Conservation (phyloP, 768 basidiomycete species). For the Russula abietina region DNA sequence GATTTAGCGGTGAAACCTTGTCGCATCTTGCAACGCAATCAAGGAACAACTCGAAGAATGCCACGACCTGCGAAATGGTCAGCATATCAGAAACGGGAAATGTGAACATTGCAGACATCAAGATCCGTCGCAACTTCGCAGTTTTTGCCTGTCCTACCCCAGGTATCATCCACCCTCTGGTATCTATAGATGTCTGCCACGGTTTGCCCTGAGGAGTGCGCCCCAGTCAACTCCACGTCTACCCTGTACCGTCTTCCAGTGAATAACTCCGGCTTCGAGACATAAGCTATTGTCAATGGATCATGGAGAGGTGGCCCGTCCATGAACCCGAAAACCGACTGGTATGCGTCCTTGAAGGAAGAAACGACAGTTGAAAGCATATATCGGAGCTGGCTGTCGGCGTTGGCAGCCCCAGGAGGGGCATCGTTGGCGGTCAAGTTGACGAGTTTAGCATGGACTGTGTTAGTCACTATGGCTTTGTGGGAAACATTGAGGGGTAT, state of each 20-base stretch:
- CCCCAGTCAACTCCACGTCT: slow-evolving; percentile 71
- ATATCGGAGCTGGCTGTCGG: slow-evolving; percentile 49
- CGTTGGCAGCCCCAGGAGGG: slow-evolving; percentile 26
- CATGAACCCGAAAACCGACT: slow-evolving; percentile 71
- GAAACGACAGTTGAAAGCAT: slow-evolving; percentile 68
- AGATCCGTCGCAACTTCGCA: slow-evolving; percentile 63
- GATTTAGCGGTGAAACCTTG: slow-evolving; percentile 52
- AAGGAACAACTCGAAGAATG: slow-evolving; percentile 62
- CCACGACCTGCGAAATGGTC: slow-evolving; percentile 41
- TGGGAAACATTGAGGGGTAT: slow-evolving; percentile 88
- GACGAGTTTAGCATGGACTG: slow-evolving; percentile 50
- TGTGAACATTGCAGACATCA: slow-evolving; percentile 45
- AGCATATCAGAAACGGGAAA: neutral
- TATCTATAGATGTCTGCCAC: slow-evolving; percentile 75
- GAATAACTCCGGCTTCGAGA: slow-evolving; percentile 66
- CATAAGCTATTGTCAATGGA: slow-evolving; percentile 72
- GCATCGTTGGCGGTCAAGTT: slow-evolving; percentile 26
- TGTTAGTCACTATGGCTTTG: slow-evolving; percentile 64
- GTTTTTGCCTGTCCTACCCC: slow-evolving; percentile 72
- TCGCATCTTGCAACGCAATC: slow-evolving; percentile 57
- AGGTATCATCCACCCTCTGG: slow-evolving; percentile 50
- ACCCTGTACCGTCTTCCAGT: slow-evolving; percentile 59
- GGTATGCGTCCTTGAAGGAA: slow-evolving; percentile 70
- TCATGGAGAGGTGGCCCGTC: slow-evolving; percentile 87
- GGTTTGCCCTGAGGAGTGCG: slow-evolving; percentile 67